Evolutionary conservation across 495 filamentous ascomycete species (phyloP).

Genomic region (Aspergillus coremiiformis): DNA sequence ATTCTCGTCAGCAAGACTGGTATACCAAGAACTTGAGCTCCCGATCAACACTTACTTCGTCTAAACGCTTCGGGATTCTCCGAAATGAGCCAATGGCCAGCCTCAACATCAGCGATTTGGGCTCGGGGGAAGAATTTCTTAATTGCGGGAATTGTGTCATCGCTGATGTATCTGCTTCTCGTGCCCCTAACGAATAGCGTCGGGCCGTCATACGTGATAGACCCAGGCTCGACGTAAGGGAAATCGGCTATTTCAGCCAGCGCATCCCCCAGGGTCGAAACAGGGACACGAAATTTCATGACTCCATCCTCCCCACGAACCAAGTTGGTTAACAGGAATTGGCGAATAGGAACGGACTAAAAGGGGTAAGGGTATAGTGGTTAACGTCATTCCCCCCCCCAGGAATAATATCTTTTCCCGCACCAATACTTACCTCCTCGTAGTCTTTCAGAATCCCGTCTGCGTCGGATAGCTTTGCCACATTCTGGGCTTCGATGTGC

Average conservation of each 20-base stretch:
- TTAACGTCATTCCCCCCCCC: slow-evolving; percentile 10
- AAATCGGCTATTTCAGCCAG: slow-evolving; percentile 71
- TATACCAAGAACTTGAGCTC: neutral
- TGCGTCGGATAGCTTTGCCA: slow-evolving; percentile 66
- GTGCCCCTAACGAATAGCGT: slow-evolving; percentile 81
- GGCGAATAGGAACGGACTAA: slow-evolving; percentile 65
- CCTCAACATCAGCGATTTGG: slow-evolving; percentile 69
- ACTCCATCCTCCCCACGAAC: slow-evolving; percentile 40
- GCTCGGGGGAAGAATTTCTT: slow-evolving; percentile 87
- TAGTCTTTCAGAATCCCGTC: slow-evolving; percentile 71
- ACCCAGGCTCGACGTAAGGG: slow-evolving; percentile 57
- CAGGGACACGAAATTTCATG: slow-evolving; percentile 53
- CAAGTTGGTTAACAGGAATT: slow-evolving; percentile 92
- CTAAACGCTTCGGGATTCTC: slow-evolving; percentile 86
- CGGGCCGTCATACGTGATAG: slow-evolving; percentile 58
- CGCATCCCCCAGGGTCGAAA: slow-evolving; percentile 47
- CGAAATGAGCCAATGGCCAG: slow-evolving; percentile 90
- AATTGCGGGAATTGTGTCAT: slow-evolving; percentile 80
- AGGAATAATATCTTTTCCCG: neutral
- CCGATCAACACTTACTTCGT: slow-evolving; percentile 49
- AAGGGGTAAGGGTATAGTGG: neutral
- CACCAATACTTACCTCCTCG: slow-evolving; percentile 49
- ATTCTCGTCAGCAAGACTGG: slow-evolving; percentile 8
- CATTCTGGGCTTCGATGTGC: slow-evolving; percentile 53
- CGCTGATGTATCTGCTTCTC: slow-evolving; percentile 74